Evolutionary conservation across 2,329 filamentous ascomycete species (phyloP).

Genomic region (Blastomyces gilchristii): DNA sequence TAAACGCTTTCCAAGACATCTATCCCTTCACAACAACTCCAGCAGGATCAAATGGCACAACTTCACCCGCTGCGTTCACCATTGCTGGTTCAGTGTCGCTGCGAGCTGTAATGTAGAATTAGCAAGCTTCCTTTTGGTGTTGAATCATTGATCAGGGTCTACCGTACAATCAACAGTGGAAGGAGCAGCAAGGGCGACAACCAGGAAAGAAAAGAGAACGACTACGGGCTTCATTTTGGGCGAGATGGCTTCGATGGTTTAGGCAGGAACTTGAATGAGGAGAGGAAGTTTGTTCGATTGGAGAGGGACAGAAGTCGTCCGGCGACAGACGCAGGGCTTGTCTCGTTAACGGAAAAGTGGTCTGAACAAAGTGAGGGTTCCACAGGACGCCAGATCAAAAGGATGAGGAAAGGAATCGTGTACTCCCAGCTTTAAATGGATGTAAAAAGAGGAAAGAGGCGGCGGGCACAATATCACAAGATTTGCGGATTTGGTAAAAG

Average conservation of each 20-base stretch:
- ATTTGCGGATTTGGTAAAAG: background rate
- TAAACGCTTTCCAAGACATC: background rate
- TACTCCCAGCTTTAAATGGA: background rate
- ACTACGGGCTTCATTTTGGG: conserved; percentile 15
- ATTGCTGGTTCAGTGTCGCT: conserved; percentile 15
- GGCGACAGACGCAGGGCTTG: conserved; percentile 9
- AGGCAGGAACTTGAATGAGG: background rate
- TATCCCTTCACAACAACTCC: conserved; percentile 11
- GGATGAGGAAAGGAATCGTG: background rate
- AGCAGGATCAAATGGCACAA: conserved; percentile 15
- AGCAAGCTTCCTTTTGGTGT: background rate
- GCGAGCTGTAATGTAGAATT: conserved; percentile 7
- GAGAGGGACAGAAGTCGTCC: conserved; percentile 10
- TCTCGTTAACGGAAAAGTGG: background rate
- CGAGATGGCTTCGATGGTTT: background rate
- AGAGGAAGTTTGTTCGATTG: background rate
- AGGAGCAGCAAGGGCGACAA: conserved; percentile 14
- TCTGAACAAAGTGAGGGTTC: background rate
- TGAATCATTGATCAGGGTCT: background rate
- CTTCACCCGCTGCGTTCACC: conserved; percentile 11
- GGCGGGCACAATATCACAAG: background rate
- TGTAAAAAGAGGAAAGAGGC: background rate
- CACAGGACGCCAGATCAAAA: background rate
- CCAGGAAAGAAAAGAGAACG: conserved; percentile 13
- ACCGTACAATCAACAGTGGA: conserved; percentile 13